Base-by-base conservation (phyloP, 305 asterid genomes). In the Striga hermonthica region DNA sequence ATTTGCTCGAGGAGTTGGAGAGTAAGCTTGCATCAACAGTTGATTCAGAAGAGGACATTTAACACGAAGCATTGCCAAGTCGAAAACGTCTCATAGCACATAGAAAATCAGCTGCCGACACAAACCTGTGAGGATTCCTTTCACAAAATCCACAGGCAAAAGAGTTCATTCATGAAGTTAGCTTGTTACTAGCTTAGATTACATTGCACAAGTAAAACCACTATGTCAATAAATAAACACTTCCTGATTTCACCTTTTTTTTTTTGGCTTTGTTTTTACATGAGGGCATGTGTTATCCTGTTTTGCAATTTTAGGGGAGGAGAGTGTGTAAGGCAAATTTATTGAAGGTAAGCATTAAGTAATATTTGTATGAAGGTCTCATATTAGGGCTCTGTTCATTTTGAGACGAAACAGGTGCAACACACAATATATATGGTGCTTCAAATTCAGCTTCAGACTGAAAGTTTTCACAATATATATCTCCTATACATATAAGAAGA, bases 1-100 rank as follows among this genome's bases (percentile, higher is more conserved):
- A 90, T 76, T 85, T 93, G 85, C 86, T 93, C 63, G 94, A 82
- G 70, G 90, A 80, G 76, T 80, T 93, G 90, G 96, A 88, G 10
- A 83, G 70, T 60, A 83, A 70, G 79, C 97, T 90, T 70, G 79
- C 91, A 9, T 75, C 79, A 47, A 48, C 76, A 57, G 70, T 69
- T 53, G n/a, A 45, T 58, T 67, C 82, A 16, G 95, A 80, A 62
- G 86, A 72, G 9, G 73, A 58, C 74, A 68, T 22, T 70, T 59
- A 44, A 64, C 67, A 57, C 48, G 40, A 65, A 66, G 45, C 64
- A 13, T 67, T 62, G 64, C 66, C 76, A 35, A 64, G 60, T 64
- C 13, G 64, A 48, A 45, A 55, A 69, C 36, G 47, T 39, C 22
- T 44, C 31, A 22, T 39, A 62, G 68, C 62, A 47, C 57, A 39